These are phyloP conservation scores for Inonotus hispidus DNA, from an alignment of 1,284 basidiomycete genomes.

Conservation along the genomic window DNA sequence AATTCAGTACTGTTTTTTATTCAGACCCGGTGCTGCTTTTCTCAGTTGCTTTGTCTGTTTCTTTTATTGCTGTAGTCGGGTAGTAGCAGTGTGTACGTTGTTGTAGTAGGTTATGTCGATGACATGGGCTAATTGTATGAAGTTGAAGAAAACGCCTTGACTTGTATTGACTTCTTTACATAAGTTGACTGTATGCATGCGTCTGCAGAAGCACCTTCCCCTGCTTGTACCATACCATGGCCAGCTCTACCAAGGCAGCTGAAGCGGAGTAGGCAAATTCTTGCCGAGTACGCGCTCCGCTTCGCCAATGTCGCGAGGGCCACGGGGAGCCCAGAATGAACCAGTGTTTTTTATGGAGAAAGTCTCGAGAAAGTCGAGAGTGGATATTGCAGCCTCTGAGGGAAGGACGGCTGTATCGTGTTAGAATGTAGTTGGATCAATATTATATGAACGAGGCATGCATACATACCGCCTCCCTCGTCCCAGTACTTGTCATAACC, in stretches of 20 bases:
- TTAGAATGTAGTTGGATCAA: not conserved
- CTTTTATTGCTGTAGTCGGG: too few species aligned
- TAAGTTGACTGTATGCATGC: too few species aligned
- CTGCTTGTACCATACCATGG: too few species aligned
- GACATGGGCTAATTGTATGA: not conserved
- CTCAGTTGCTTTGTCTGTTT: too few species aligned
- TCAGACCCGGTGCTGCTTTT: too few species aligned
- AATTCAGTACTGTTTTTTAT: too few species aligned
- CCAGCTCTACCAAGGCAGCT: conserved; percentile 35
- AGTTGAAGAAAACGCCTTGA: not conserved
- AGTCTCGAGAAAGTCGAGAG: conserved; percentile 34
- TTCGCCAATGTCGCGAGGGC: conserved; percentile 39
- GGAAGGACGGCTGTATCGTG: conserved; percentile 34
- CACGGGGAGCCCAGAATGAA: conserved; percentile 42
- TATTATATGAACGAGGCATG: not conserved
- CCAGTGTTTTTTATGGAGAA: conserved; percentile 34
- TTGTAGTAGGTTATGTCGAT: too few species aligned
- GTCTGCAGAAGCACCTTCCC: too few species aligned
- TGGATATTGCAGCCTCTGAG: conserved; percentile 35
- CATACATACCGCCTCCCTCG: conserved; percentile 33
- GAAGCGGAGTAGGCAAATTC: conserved; percentile 35
- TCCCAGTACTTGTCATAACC: conserved; percentile 42
- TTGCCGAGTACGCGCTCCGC: conserved; percentile 40
- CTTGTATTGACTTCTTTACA: too few species aligned
- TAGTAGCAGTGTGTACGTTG: not conserved